A percentile compares a stretch with the other conserved stretches of the same genome.
Evolutionary conservation across 1,284 basidiomycete species (phyloP).

Genomic region (Ustanciosporium gigantosporum): DNA sequence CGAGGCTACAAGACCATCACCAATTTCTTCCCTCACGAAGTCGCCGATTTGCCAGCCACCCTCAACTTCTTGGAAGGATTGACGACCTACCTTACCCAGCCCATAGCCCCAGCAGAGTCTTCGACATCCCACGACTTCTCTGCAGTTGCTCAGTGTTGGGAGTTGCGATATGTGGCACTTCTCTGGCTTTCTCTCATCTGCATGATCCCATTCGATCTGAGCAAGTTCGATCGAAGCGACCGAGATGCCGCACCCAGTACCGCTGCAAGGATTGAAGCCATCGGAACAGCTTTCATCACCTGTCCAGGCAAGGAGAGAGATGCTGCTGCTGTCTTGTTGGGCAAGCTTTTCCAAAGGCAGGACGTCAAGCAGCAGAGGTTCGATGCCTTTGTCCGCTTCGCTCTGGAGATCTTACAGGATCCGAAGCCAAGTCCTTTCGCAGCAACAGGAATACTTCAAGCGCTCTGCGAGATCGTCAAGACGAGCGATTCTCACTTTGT

Average conservation of each 20-base stretch:
- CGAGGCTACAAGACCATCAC: constrained; percentile 89
- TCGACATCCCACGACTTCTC: too few species aligned
- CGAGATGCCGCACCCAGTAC: constrained; percentile 55
- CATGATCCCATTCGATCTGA: constrained; percentile 89
- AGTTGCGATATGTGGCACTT: constrained; percentile 79
- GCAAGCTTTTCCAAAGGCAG: constrained; percentile 73
- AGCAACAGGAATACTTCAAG: constrained; percentile 72
- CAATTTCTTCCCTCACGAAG: constrained; percentile 86
- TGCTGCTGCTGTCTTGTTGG: constrained; percentile 73
- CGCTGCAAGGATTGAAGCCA: constrained; percentile 67
- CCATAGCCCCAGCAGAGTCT: too few species aligned
- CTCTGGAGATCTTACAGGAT: constrained; percentile 3
- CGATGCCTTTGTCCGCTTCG: constrained; percentile 4
- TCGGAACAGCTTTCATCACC: constrained; percentile 70
- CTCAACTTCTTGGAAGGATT: constrained; percentile 70
- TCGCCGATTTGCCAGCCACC: constrained; percentile 77
- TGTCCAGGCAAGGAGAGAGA: constrained; percentile 80
- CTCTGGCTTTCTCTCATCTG: constrained; percentile 92
- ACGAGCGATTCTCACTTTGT: constrained; percentile 62
- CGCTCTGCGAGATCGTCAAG: constrained; percentile 74
- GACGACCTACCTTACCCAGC: too few species aligned
- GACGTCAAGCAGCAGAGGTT: constrained; percentile 33
- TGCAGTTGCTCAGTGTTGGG: too few species aligned
- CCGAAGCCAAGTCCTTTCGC: constrained; percentile 19
- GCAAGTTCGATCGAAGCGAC: constrained; percentile 72